These are phyloP conservation scores for Noccaea caerulescens DNA, from an alignment of 345 rosid species.

Conservation along the genomic window DNA sequence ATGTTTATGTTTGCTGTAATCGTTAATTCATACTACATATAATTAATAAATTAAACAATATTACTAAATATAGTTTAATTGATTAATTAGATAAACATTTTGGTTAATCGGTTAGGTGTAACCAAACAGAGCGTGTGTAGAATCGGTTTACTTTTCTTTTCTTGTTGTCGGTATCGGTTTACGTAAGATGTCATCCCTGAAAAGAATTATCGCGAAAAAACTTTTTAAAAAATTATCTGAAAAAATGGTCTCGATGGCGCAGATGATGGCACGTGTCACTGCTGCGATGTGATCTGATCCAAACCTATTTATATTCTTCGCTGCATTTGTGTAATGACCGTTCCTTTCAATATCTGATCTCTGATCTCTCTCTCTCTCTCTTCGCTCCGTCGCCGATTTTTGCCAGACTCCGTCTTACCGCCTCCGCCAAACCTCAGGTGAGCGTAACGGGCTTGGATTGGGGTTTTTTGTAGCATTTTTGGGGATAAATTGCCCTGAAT, in stretches of 20 bases:
- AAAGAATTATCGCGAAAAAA: too few species aligned
- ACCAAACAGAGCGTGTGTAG: too few species aligned
- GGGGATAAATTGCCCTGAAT: not conserved
- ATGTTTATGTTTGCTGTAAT: too few species aligned
- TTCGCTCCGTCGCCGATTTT: conserved; percentile 39
- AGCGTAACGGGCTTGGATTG: not conserved
- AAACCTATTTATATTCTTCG: conserved; percentile 97
- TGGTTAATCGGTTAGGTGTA: too few species aligned
- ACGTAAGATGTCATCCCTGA: too few species aligned
- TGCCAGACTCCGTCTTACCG: not conserved
- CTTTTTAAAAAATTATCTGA: not conserved
- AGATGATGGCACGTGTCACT: conserved; percentile 71
- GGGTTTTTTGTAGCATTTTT: not conserved
- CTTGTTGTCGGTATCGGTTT: too few species aligned
- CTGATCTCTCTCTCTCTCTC: conserved; percentile 29
- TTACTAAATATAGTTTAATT: too few species aligned
- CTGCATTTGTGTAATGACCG: conserved; percentile 68
- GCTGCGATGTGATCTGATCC: conserved; percentile 71
- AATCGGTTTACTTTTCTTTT: too few species aligned
- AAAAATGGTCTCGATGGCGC: conserved; percentile 17
- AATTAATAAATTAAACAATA: too few species aligned
- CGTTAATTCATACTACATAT: too few species aligned
- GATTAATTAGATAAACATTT: too few species aligned
- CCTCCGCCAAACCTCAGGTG: conserved; percentile 41
- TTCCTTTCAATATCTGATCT: conserved; percentile 35